Evolutionary conservation across 352 stramenopile genomes (phyloP), one percentile per base, ranked within the genome.

Genomic region (Phytophthora ohioensis): DNA sequence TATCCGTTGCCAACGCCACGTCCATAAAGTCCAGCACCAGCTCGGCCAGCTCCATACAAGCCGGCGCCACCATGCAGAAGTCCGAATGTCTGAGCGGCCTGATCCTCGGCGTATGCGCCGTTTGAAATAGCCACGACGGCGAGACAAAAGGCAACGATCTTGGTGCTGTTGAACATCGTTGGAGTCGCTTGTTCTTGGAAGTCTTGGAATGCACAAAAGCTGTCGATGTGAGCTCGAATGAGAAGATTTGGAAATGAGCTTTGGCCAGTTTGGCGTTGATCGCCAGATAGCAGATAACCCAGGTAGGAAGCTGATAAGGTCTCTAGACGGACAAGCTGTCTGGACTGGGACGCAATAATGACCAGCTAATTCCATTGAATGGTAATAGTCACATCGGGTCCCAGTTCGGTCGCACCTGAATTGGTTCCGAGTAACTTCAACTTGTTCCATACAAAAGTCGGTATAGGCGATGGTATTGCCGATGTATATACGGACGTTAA

Each of bases 71-170:
- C 59, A 21, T 60, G 15, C 0, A 55, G 38, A 15, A 55, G 51
- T 6, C 64, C 64, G 48, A 71, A 71, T 6, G 64, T 72, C 34
- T 67, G 51, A 2, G 64, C 57, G 13, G 51, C 57, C 51, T 72
- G 49, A 27, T 62, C 12, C 38, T 67, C 17, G 3, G 57, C 65
- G 51, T 59, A 27, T 5, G 30, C 43, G 4, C 43, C 36, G 7
- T 17, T 58, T 1, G 34, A 63, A 36, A 72, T 34, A 5, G 65
- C 57, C 30, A 31, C 36, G 17, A 45, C 43, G 35, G 51, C 57
- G 65, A 72, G 41, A 42, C 57, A 72, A 27, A 72, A 12, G 27
- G 43, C 27, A n/a, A n/a, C 15, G 43, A 67, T 63, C 35, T 72
- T 72, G 42, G 12, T 63, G 42, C 27, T 55, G 57, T 5, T 59